These are phyloP conservation scores for Plantago major DNA, from an alignment of 257 asterid species.

Conservation along the genomic window DNA sequence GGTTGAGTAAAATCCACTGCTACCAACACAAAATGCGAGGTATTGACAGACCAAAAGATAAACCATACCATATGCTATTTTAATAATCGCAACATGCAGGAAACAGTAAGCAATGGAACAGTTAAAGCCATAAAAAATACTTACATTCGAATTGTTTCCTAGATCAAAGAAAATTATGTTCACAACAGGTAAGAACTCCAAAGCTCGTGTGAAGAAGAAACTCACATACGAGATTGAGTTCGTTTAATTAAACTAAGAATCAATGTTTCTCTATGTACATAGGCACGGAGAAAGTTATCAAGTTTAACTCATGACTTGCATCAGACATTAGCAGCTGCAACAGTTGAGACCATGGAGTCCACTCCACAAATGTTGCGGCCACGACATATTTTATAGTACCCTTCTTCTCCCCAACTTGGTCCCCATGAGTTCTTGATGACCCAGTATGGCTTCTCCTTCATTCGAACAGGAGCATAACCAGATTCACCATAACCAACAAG, in stretches of 20 bases:
- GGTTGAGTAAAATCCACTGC: too few species aligned
- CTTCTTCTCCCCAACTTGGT: constrained; percentile 70
- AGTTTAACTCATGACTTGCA: constrained; percentile 9
- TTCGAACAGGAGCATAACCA: constrained; percentile 58
- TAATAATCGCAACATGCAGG: too few species aligned
- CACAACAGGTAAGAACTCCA: background rate
- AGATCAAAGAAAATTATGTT: background rate
- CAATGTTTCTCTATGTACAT: constrained; percentile 26
- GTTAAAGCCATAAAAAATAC: constrained; percentile 10
- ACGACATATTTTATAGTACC: constrained; percentile 67
- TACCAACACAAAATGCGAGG: too few species aligned
- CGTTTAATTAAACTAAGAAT: constrained; percentile 9
- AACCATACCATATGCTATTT: too few species aligned
- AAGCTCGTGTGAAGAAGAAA: background rate
- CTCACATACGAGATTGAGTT: background rate
- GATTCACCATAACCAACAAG: constrained; percentile 71
- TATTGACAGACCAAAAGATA: too few species aligned
- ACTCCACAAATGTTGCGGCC: constrained; percentile 77
- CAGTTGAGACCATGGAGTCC: constrained; percentile 87
- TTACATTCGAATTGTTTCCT: constrained; percentile 5
- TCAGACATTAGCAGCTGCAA: constrained; percentile 55
- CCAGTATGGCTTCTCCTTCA: constrained; percentile 81
- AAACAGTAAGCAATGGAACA: too few species aligned
- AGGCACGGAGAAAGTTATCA: constrained; percentile 12
- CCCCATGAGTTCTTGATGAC: constrained; percentile 94